Base-by-base conservation (phyloP, 2,329 filamentous ascomycete genomes). In the Pezicula neosporulosa region DNA sequence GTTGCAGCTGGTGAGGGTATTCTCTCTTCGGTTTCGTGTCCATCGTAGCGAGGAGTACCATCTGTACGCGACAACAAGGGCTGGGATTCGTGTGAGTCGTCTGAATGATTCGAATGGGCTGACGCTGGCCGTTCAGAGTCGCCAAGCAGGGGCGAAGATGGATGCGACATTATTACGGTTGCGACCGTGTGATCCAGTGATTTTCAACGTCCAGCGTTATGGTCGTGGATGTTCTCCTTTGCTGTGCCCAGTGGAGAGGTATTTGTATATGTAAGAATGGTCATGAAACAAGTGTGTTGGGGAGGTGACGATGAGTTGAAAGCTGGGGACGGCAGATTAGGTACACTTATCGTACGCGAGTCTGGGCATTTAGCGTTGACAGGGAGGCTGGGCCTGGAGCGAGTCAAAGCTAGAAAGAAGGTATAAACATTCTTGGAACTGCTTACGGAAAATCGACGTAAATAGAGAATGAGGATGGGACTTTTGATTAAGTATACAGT, bases 31-130 rank as follows among this genome's bases (percentile, higher is more conserved):
- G 54, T 51, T 27, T 59, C 52, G 19, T 59, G 50, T 24, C 58
- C 60, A 53, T 68, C 60, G 39, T 67, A 68, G 57, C 64, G 51
- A 48, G 63, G 58, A 42, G 56, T 51, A 42, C 55, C 54, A 28
- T 62, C 61, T 6, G 57, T 48, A 50, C 57, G 55, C 49, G 66
- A 66, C 36, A 71, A 55, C 35, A 71, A 54, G 16, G 68, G 68
- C 6, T 66, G 67, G 7, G 61, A 56, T 59, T 71, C 69, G 54
- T 59, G 55, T 19, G 53, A 61, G 24, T 56, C 58, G 54, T 56
- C 46, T 39, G 58, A 62, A 47, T 56, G 53, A 30, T 56, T 57
- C 35, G 60, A 62, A 55, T 59, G 9, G 44, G 35, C 33, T 47
- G 55, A 54, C 38, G 50, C 38, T 35, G 59, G 60, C 56, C 57